Base-by-base conservation (phyloP, 2,329 filamentous ascomycete genomes). In the Metarhizium album region DNA sequence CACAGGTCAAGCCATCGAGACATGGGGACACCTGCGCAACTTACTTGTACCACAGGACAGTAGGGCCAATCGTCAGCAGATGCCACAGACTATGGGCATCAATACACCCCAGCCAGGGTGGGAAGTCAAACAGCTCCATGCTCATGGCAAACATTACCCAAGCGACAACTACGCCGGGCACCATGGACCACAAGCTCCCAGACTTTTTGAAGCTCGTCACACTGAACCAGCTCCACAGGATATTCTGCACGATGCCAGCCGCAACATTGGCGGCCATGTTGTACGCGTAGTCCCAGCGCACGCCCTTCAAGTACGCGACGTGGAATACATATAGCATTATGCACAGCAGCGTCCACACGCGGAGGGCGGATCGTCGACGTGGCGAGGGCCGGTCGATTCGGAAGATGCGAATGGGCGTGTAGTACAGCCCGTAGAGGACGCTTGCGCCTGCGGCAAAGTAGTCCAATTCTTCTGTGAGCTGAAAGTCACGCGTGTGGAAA, bases 61-160 rank as follows among this genome's bases (percentile, higher is more conserved):
- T 88, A 9, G 93, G 93, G 31, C 79, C 78, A 47, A 98, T 91
- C 0, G 93, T 98, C 51, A 90, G 89, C 54, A 95, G 66, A 76
- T 98, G 93, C 93, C 93, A 98, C 55, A 98, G 68, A 62, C 87
- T 90, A 70, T 98, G 93, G 3, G 93, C 93, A 74, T 98, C 93
- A 47, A 98, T 69, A 66, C 85, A 82, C 7, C 88, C 87, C 66
- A 79, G 75, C 70, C 87, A 77, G 2, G 93, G 93, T 49, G 93
- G 81, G 62, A 98, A 98, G 67, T 98, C 93, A 56, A 97, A 80
- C 59, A 98, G 67, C 72, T 98, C 93, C 67, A 98, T 74, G 67
- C 91, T 91, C 93, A 98, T 98, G 35, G 87, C 90, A 64, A 91
- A 72, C 59, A 91, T 82, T 59, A 98, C 78, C 90, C 90, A 96